These are phyloP conservation scores for Xylariaceae sp. DNA, from an alignment of 2,329 filamentous ascomycete genomes.

Conservation along the genomic window DNA sequence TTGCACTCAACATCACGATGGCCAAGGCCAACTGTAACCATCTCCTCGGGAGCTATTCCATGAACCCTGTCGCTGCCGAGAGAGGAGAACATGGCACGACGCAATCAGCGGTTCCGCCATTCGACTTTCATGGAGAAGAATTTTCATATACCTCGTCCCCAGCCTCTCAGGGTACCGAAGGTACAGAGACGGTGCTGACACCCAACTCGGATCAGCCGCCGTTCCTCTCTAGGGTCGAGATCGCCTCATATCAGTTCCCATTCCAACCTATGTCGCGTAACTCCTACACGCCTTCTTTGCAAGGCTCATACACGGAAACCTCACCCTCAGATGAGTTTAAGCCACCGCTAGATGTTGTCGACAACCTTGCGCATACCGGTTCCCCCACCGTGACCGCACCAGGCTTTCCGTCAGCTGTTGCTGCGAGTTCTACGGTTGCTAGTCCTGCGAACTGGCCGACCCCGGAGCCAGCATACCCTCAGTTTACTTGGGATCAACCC, in stretches of 20 bases:
- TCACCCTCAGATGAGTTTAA: constrained; percentile 26
- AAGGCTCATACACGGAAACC: constrained; percentile 34
- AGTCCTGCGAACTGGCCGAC: constrained; percentile 33
- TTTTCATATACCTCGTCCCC: constrained; percentile 21
- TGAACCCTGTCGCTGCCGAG: constrained; percentile 15
- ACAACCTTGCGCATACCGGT: constrained; percentile 33
- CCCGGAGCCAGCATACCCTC: constrained; percentile 12
- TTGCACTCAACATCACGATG: constrained; percentile 20
- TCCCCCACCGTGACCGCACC: constrained; percentile 27
- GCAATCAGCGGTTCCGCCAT: constrained; percentile 22
- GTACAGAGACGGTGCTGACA: constrained; percentile 14
- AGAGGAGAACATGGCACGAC: constrained; percentile 21
- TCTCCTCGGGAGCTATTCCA: constrained; percentile 23
- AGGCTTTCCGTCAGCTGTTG: constrained; percentile 7
- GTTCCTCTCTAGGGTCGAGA: constrained; percentile 11
- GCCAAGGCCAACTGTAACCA: constrained; percentile 20
- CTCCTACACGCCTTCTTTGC: constrained; percentile 24
- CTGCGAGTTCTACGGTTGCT: constrained; percentile 10
- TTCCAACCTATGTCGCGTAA: constrained; percentile 1
- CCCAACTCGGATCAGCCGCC: constrained; percentile 6
- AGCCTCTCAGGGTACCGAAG: constrained; percentile 16
- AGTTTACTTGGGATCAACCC: constrained; percentile 13
- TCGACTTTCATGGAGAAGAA: constrained; percentile 14
- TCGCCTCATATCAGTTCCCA: constrained; percentile 17
- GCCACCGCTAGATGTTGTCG: constrained; percentile 36